Evolutionary conservation across 2,329 filamentous ascomycete species (phyloP).

Genomic region (Scedosporium boydii): DNA sequence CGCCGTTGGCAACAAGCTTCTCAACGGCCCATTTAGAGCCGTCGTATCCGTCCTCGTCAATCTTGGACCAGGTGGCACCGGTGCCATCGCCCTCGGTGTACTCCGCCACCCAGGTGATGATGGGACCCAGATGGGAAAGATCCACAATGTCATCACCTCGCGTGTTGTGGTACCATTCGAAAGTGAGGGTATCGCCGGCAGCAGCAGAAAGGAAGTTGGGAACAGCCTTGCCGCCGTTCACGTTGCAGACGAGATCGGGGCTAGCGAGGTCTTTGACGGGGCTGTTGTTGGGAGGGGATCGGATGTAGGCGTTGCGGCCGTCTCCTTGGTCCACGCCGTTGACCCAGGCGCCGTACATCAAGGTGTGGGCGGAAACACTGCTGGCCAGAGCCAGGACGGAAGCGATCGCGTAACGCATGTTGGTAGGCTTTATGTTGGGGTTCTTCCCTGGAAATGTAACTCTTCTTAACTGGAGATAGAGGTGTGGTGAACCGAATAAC

Average conservation of each 20-base stretch:
- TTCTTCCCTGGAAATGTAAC: neutral
- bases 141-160: conserved; percentile 43
- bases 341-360: conserved; percentile 36
- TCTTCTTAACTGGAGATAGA: neutral
- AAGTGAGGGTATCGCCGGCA: conserved; percentile 35
- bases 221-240: conserved; percentile 26
- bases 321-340: conserved; percentile 34
- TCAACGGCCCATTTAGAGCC: conserved; percentile 32
- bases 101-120: conserved; percentile 42
- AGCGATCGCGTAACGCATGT: conserved; percentile 12
- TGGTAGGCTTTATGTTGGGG: neutral
- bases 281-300: conserved; percentile 31
- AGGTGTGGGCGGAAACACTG: conserved; percentile 33
- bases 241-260: conserved; percentile 33
- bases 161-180: conserved; percentile 43
- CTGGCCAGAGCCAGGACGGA: conserved; percentile 26
- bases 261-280: conserved; percentile 33
- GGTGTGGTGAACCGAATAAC: neutral
- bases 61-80: conserved; percentile 42
- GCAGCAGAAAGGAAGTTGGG: conserved; percentile 30
- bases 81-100: conserved; percentile 31
- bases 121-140: conserved; percentile 40
- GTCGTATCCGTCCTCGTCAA: conserved; percentile 24
- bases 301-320: conserved; percentile 31
- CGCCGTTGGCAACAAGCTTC: conserved; percentile 37